These are phyloP conservation scores for Trametes polyzona DNA, from an alignment of 1,284 basidiomycete genomes.

Conservation along the genomic window DNA sequence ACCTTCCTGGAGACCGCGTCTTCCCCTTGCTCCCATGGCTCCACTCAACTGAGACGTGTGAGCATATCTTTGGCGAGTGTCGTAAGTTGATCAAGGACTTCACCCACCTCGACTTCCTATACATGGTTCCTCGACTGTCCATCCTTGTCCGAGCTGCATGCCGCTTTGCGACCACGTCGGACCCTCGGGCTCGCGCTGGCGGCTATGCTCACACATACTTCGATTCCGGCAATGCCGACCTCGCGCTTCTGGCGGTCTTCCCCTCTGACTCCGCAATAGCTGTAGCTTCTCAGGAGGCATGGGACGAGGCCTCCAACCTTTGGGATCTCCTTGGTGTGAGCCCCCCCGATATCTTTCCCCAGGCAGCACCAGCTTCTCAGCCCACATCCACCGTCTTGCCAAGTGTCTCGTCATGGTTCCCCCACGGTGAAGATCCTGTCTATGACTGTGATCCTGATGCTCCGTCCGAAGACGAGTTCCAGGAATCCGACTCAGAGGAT, in stretches of 20 bases:
- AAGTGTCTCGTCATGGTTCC: constrained; percentile 2
- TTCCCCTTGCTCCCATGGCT: constrained; percentile 35
- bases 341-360: constrained; percentile 3
- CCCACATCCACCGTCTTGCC: neutral
- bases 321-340: constrained; percentile 10
- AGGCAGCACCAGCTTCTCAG: neutral
- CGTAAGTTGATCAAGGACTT: constrained; percentile 42
- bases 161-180: neutral
- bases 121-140: constrained; percentile 37
- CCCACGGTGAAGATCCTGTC: neutral
- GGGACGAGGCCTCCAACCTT: constrained; percentile 16
- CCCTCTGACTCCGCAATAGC: constrained; percentile 15
- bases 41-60: constrained; percentile 39
- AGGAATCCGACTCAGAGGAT: neutral
- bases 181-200: constrained; percentile 15
- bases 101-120: constrained; percentile 37
- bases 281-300: constrained; percentile 2
- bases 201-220: constrained; percentile 26
- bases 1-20: constrained; percentile 12
- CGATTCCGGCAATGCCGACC: constrained; percentile 6
- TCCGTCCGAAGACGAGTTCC: neutral
- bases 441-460: neutral
- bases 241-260: constrained; percentile 6
- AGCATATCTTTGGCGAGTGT: constrained; percentile 41
- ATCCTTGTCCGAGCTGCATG: constrained; percentile 13